Percentiles rank a stretch among this genome's conserved stretches.
Evolutionary conservation across 2,329 filamentous ascomycete species (phyloP).

Genomic region (Dactylellina drechsleri): DNA sequence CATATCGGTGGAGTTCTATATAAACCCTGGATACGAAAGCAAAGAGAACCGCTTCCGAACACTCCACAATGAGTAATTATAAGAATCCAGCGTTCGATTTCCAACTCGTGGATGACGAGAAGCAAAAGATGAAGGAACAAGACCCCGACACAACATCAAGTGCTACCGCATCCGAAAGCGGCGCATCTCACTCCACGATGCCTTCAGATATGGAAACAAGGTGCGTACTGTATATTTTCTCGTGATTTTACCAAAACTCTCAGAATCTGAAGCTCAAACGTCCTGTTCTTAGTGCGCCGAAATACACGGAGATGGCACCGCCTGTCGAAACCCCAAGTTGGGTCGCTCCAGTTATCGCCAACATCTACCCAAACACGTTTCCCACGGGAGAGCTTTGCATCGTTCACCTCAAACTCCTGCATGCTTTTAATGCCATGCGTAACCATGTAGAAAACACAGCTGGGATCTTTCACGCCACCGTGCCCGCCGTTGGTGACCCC

Average conservation of each 20-base stretch:
- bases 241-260: not conserved
- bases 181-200: constrained; percentile 16
- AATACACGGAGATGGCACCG: constrained; percentile 32
- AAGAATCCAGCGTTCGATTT: constrained; percentile 13
- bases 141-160: constrained; percentile 12
- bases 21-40: too few species aligned
- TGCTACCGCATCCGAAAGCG: constrained; percentile 4
- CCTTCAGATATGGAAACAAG: constrained; percentile 23
- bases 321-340: constrained; percentile 7
- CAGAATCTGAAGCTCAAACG: not conserved
- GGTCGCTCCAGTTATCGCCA: constrained; percentile 18
- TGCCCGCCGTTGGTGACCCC: constrained; percentile 33
- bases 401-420: constrained; percentile 47
- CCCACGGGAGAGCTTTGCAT: constrained; percentile 34
- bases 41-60: not conserved
- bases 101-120: constrained; percentile 18
- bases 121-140: constrained; percentile 30
- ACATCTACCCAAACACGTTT: constrained; percentile 25
- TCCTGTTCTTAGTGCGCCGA: constrained; percentile 10
- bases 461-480: constrained; percentile 42
- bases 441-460: constrained; percentile 32
- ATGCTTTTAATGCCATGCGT: constrained; percentile 48
- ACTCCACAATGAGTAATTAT: not conserved
- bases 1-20: too few species aligned
- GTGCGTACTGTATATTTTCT: not conserved